Evolutionary conservation across 345 rosid species (phyloP), one percentile per base, ranked within the genome.

Genomic region (Kernera saxatilis): DNA sequence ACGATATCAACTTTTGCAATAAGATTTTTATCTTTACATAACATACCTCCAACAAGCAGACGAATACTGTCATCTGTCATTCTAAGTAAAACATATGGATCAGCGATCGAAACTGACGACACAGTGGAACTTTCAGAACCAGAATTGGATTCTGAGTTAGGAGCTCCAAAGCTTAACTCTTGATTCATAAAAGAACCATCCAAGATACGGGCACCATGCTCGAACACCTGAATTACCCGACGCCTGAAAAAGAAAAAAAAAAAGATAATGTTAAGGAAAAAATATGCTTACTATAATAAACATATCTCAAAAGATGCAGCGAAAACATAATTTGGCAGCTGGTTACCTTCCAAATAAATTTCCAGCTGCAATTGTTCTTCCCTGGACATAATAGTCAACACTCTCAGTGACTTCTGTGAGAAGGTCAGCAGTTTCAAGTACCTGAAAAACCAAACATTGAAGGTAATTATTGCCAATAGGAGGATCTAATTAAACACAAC

Each of bases 101-200:
- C 99, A 55, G 87, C 96, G 77, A 94, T 94, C 46, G 98, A 94
- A 76, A 87, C 99, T 76, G 87, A 83, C 61, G 81, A 66, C 71
- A 84, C 98, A 14, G 85, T 80, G 67, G 82, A 70, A 82, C 62
- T 85, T 72, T 91, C 97, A 69, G 96, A 78, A 70, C 84, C 80
- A 41, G 90, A 79, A 77, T 75, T 80, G 71, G 90, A 69, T 71
- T 89, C 99, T 72, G 93, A 70, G 70, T 83, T 88, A 21, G 88
- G 50, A 69, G 86, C 75, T 65, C 87, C 93, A 71, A 94, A 85
- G 84, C 76, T 88, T 71, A 94, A 77, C 69, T 91, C 96, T 74
- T 94, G 97, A 72, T 91, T 91, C 98, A 85, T 88, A 84, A 87
- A 89, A 72, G 99, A 82, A 81, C 99, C 99, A 82, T 94, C 97